Evolutionary conservation across 108 stramenopile species (phyloP), one percentile per base, ranked within the genome.

Genomic region (Nannochloropsis salina): DNA sequence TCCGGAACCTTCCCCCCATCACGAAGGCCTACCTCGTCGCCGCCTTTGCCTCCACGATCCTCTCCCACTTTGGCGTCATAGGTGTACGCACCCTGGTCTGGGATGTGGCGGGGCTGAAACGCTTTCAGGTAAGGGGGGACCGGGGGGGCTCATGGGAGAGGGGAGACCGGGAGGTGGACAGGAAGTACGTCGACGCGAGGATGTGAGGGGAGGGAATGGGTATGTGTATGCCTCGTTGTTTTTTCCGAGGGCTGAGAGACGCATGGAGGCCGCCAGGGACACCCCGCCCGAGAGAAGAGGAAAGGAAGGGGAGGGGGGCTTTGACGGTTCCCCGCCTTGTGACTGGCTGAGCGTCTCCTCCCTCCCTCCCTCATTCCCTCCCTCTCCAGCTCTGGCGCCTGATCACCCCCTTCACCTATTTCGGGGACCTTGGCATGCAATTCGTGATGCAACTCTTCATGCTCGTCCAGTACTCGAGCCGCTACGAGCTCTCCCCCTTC

Each of bases 401-500:
- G 9, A 40, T 85, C 22, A 82, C 89, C 2, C 83, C 89, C 21
- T 86, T 89, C 83, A 42, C 86, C 20, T 84, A 61, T 44, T 47
- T 89, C 22, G 89, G 89, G 9, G 83, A 83, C 8, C 51, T 89
- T 31, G 89, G 89, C 21, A 42, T 85, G 40, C 82, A 83, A 85
- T 89, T 84, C 45, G 9, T 86, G n/a, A 82, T 89, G 61, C 61
- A 74, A n/a, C 61, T 74, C 61, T 74, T 74, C 61, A 74, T 74
- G 61, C 61, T 74, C 5, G 61, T 74, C n/a, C 61, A 74, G 61
- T 74, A 74, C 61, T 74, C 61, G 61, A 41, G 40, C 51, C 86
- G 91, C 43, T 92, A 92, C 80, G 91, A 92, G 82, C 80, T 44
- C 41, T 89, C 90, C 40, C 89, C 90, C 11, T 92, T 90, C 90